A percentile compares a stretch with the other conserved stretches of the same genome.
These are phyloP conservation scores for Prunus dulcis DNA, from an alignment of 306 rosid genomes.

Conservation along the genomic window DNA sequence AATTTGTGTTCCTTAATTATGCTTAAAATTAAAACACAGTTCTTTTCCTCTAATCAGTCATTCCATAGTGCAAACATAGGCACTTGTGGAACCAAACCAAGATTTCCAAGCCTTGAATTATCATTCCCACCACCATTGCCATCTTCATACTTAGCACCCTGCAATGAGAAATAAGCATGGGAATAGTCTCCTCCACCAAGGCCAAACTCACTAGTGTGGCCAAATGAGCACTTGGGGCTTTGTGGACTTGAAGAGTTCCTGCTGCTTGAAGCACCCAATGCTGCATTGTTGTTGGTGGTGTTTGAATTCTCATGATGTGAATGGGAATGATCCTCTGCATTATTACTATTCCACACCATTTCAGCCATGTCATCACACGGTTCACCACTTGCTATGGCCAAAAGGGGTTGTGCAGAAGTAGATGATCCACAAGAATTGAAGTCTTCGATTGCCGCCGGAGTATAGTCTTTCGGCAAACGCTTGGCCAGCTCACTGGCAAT, in stretches of 20 bases:
- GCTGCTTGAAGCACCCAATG: constrained; percentile 27
- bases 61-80: constrained; percentile 90
- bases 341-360: constrained; percentile 66
- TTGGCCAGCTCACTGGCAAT: constrained; percentile 83
- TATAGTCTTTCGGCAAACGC: constrained; percentile 49
- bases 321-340: constrained; percentile 18
- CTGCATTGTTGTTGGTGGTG: neutral
- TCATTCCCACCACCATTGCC: constrained; percentile 53
- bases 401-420: constrained; percentile 45
- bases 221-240: constrained; percentile 44
- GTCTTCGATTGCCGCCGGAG: constrained; percentile 26
- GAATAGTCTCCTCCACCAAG: constrained; percentile 52
- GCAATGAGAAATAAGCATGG: constrained; percentile 55
- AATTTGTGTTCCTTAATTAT: neutral
- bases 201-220: constrained; percentile 39
- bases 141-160: constrained; percentile 56
- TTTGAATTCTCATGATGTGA: constrained; percentile 32
- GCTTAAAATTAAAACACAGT: neutral
- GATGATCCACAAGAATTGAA: constrained; percentile 39
- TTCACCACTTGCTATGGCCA: constrained; percentile 44
- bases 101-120: constrained; percentile 42
- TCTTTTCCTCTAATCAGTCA: constrained; percentile 26
- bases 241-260: constrained; percentile 31
- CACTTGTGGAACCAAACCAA: constrained; percentile 66
- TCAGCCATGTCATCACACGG: constrained; percentile 46